phyloP scores from a whole-genome alignment of 2,329 filamentous ascomycete genomes.

The Ceratocystis alfenasii region DNA sequence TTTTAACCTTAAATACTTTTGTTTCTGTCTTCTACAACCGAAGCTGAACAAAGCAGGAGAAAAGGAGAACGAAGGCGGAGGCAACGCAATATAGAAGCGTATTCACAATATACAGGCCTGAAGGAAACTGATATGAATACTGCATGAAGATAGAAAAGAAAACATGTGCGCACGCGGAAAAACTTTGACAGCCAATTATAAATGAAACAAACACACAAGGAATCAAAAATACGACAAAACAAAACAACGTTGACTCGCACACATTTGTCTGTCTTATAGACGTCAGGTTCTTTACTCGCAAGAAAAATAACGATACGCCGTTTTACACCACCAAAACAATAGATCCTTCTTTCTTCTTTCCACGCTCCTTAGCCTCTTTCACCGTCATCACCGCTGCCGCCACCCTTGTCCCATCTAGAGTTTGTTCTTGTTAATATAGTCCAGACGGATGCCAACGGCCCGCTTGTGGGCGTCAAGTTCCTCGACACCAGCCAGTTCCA shows the following conservation, averaged over 20 bases:
- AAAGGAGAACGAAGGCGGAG: not conserved
- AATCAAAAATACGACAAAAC: not conserved
- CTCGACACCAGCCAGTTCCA: constrained; percentile 89
- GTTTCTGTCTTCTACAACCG: not conserved
- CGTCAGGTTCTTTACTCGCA: not conserved
- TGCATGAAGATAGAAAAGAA: too few species aligned
- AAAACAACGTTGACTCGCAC: constrained; percentile 5
- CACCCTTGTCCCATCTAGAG: not conserved
- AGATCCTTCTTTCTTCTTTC: not conserved
- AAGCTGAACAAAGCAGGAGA: not conserved
- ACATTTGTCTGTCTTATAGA: not conserved
- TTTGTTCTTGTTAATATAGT: constrained; percentile 33
- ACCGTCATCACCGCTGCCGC: not conserved
- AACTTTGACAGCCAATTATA: not conserved
- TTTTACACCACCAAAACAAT: not conserved
- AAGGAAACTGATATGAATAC: too few species aligned
- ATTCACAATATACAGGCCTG: too few species aligned
- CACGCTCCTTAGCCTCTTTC: not conserved
- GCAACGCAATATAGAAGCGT: too few species aligned
- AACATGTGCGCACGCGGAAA: too few species aligned
- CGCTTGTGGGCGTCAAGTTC: constrained; percentile 87
- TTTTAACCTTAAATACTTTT: not conserved
- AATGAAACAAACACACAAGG: not conserved
- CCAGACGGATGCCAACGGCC: constrained; percentile 72
- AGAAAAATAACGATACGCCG: not conserved